Conservation (phyloP, 352 stramenopile species). For the Phytophthora rubi region DNA sequence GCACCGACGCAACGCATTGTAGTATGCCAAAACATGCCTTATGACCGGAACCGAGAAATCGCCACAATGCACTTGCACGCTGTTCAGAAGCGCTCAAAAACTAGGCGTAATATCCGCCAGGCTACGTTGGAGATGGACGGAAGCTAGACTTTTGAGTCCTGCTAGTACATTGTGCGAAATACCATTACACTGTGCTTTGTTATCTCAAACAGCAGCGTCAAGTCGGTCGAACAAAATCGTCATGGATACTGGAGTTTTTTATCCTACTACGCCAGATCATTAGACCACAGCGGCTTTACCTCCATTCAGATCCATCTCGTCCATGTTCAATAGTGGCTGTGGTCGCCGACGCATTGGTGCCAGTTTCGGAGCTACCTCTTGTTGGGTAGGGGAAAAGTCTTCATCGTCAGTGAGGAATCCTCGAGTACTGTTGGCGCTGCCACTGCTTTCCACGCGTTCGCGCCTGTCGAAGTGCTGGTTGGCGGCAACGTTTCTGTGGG, state of each 20-base stretch:
- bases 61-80: constrained; percentile 59
- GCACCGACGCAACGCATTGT: constrained; percentile 13
- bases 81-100: constrained; percentile 60
- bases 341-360: constrained; percentile 26
- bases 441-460: constrained; percentile 45
- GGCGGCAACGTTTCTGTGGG: constrained; percentile 22
- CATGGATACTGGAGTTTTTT: neutral
- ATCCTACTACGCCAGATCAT: neutral
- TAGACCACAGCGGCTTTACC: constrained; percentile 25
- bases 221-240: neutral
- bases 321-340: constrained; percentile 15
- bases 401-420: constrained; percentile 27
- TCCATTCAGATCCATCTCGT: constrained; percentile 16
- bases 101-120: constrained; percentile 37
- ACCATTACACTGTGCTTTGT: neutral
- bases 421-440: constrained; percentile 49
- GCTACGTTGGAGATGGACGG: constrained; percentile 43
- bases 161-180: neutral
- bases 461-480: constrained; percentile 11
- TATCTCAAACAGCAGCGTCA: neutral
- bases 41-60: constrained; percentile 74
- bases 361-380: constrained; percentile 22
- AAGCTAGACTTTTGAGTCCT: constrained; percentile 12
- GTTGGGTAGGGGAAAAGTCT: constrained; percentile 6
- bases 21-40: constrained; percentile 31